Evolutionary conservation across 1,284 basidiomycete species (phyloP).

Genomic region (Fistulinella cinereoalba): DNA sequence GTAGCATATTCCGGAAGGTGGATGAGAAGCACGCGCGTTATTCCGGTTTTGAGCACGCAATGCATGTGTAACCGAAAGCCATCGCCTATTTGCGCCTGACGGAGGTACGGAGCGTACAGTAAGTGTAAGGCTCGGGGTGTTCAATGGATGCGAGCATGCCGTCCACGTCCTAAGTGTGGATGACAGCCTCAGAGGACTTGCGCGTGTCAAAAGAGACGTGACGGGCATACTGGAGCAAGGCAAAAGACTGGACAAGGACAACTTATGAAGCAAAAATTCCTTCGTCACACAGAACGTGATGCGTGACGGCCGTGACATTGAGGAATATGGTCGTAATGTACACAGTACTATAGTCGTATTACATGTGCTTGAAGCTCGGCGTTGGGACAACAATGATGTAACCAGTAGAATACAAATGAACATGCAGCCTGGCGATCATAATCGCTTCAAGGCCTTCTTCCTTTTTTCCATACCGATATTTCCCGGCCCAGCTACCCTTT

Average conservation of each 20-base stretch:
- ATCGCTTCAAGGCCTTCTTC: conserved; percentile 79
- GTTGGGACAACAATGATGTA: too few species aligned
- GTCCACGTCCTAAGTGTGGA: conserved; percentile 5
- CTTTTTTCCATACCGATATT: conserved; percentile 66
- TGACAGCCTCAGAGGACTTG: conserved; percentile 12
- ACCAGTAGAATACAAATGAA: conserved; percentile 3
- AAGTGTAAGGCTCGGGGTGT: conserved; percentile 2
- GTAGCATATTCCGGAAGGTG: conserved; percentile 38
- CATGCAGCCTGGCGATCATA: conserved; percentile 39
- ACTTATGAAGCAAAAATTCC: conserved; percentile 17
- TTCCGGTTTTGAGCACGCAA: conserved; percentile 3
- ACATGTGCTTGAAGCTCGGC: too few species aligned
- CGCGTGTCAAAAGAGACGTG: conserved; percentile 20
- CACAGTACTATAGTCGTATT: neutral
- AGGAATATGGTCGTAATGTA: too few species aligned
- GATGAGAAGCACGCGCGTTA: neutral
- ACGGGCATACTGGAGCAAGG: conserved; percentile 19
- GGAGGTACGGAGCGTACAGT: neutral
- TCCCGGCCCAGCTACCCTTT: conserved; percentile 57
- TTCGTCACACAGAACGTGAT: conserved; percentile 23
- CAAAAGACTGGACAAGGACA: too few species aligned
- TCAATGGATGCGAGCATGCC: conserved; percentile 14
- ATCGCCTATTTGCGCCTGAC: conserved; percentile 9
- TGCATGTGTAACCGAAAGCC: conserved; percentile 16
- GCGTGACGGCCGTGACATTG: conserved; percentile 23